Base-by-base conservation (phyloP, 208 protist species). In the Trypanosoma boissoni region DNA sequence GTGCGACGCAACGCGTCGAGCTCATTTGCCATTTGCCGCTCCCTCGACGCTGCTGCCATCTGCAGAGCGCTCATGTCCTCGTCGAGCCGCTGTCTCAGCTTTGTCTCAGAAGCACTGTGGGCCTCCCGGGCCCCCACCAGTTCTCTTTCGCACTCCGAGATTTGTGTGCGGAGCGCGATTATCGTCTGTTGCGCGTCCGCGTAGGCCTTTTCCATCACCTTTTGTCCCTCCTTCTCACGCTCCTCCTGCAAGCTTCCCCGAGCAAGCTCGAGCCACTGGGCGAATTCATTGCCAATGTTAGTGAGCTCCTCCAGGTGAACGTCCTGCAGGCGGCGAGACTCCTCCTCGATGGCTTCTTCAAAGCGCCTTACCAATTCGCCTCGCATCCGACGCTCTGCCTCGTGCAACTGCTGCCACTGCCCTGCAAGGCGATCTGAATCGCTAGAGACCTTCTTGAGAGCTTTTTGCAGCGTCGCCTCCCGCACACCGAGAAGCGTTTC, bases 391-490 rank as follows among this genome's bases (percentile, higher is more conserved):
- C 42, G 42, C 44, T 90, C 76, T 42, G 66, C 56, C 50, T 78
- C 64, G 50, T 79, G 74, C 49, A 84, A 52, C 10, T 74, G 60
- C 0, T 53, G 56, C 14, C 74, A 71, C 66, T 91, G 74, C 27
- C 68, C 53, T 0, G 68, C 71, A 9, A 87, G 54, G 45, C 61
- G 72, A 2, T 68, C 68, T 16, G 76, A 74, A 51, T 91, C 79
- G 20, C 37, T 45, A 2, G 72, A 74, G 10, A 83, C 73, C 54
- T 86, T 87, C 46, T 87, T 83, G 34, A 86, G 58, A 4, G 75
- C 73, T 32, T 80, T 77, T 63, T 91, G 73, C 59, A 87, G 74
- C 41, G 77, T 76, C 16, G 72, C 68, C 58, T 91, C 79, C 9
- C 75, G 72, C 62, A 78, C 27, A 55, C 83, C 74, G 0, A 87